A percentile compares a stretch with the other conserved stretches of the same genome.
These are phyloP conservation scores for Aureoboletus auriporus DNA, from an alignment of 768 basidiomycete species.

Conservation along the genomic window DNA sequence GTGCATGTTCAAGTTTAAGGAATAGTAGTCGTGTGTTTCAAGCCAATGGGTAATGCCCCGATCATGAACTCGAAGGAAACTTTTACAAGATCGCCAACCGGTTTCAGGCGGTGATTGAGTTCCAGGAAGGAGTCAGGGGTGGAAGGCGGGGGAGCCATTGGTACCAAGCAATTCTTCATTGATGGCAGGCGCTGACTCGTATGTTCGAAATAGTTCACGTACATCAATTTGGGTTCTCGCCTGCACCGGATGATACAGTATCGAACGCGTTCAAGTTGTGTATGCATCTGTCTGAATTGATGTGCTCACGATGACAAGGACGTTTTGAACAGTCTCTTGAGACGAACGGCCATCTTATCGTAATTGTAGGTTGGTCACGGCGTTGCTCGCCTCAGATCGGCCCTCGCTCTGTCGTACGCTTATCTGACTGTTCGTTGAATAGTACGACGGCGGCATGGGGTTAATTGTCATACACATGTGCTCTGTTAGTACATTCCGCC, in stretches of 20 bases:
- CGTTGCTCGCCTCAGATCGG: too few relatives aligned
- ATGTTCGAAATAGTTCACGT: constrained; percentile 48
- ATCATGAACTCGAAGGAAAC: constrained; percentile 99
- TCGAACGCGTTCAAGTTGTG: constrained; percentile 64
- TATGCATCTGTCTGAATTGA: background rate
- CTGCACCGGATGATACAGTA: constrained; percentile 73
- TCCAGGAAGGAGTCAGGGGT: constrained; percentile 82
- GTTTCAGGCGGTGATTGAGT: constrained; percentile 94
- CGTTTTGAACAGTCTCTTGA: constrained; percentile 60
- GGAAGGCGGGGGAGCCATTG: constrained; percentile 82
- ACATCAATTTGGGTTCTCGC: constrained; percentile 75
- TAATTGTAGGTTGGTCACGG: constrained; percentile 77
- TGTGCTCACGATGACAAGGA: constrained; percentile 1
- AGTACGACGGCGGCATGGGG: constrained; percentile 69
- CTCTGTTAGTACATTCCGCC: background rate
- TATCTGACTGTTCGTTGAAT: constrained; percentile 3
- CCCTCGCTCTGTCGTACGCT: background rate
- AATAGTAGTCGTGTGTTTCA: constrained; percentile 93
- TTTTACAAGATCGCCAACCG: constrained; percentile 96
- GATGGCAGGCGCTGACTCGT: too few relatives aligned
- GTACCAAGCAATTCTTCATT: constrained; percentile 40
- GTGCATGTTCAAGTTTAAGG: too few relatives aligned
- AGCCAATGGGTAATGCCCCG: constrained; percentile 94
- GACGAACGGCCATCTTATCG: constrained; percentile 85
- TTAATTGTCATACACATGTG: constrained; percentile 21